These are phyloP conservation scores for Fraxinus velutina DNA, from an alignment of 305 asterid genomes.

Conservation along the genomic window DNA sequence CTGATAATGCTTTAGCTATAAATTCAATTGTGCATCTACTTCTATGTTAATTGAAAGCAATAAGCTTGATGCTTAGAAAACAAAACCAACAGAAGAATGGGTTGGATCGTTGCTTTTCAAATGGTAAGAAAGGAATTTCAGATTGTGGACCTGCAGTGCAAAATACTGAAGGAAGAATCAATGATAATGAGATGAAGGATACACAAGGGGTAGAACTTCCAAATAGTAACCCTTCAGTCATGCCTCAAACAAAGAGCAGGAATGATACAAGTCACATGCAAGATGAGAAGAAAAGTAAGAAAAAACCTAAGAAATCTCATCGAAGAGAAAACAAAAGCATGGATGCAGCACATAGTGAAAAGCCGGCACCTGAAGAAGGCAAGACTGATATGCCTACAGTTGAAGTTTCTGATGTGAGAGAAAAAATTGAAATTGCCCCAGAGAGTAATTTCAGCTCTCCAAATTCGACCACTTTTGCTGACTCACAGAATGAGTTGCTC, in stretches of 20 bases:
- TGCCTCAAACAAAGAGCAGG: conserved; percentile 31
- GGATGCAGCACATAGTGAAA: conserved; percentile 35
- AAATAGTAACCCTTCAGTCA: conserved; percentile 32
- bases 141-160: conserved; percentile 40
- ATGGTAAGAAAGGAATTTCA: conserved; percentile 43
- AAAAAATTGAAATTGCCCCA: conserved; percentile 30
- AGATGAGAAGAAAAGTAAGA: conserved; percentile 47
- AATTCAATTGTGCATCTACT: conserved; percentile 19
- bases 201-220: conserved; percentile 40
- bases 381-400: conserved; percentile 32
- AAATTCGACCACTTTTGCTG: conserved; percentile 26
- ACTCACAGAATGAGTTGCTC: conserved; percentile 27
- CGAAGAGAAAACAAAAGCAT: conserved; percentile 42
- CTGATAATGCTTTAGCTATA: conserved; percentile 20
- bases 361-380: conserved; percentile 34
- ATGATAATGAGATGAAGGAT: conserved; percentile 31
- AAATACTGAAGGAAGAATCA: conserved; percentile 38
- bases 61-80: conserved; percentile 66
- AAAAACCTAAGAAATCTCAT: conserved; percentile 47
- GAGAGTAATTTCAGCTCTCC: conserved; percentile 18
- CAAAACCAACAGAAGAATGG: conserved; percentile 57
- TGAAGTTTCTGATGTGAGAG: conserved; percentile 34
- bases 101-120: conserved; percentile 39
- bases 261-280: conserved; percentile 32
- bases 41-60: conserved; percentile 11